Evolutionary conservation across 495 filamentous ascomycete genomes (phyloP), one percentile per base, ranked within the genome.

Genomic region (Penicillium manginii): DNA sequence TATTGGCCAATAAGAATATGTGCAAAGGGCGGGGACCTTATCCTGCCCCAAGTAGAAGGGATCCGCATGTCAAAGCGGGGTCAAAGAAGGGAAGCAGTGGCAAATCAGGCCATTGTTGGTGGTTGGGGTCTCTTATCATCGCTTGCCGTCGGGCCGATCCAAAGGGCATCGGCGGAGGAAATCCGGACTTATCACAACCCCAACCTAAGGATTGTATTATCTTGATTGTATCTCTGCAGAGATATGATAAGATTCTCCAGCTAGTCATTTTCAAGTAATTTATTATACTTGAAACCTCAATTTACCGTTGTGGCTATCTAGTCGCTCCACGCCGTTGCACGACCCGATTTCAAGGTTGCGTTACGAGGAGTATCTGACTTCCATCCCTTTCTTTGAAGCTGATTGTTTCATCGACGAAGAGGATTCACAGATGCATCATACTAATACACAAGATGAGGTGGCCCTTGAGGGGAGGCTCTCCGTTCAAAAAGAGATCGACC

Each of bases 381-480:
- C 12, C 4, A 10, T 37, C 14, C 35, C 14, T 37, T 37, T 10
- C 15, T 37, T 37, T 37, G 14, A 5, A 29, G 6, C 9, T 29
- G 26, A 29, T 29, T 7, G 1, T 4, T 29, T 29, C 26, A 29
- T 8, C 26, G 6, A 8, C 3, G 5, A 8, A 29, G 26, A 29
- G 26, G 26, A 29, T 29, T 29, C 26, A 5, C 26, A 29, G 6
- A 43, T 43, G 40, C 17, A 6, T 17, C 18, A 57, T 3, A 23
- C 26, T 5, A 21, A 50, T 17, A 29, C 50, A 17, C 18, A 58
- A 14, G 33, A 54, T 9, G 55, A 12, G 8, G 22, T 43, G 7
- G 49, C 52, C 26, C 55, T 62, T 54, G 61, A 62, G n/a, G 49
- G 35, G 37, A 69, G 46, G 8, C 31, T 37, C 18, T 64, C 66